These are phyloP conservation scores for Tuber umbilicatum DNA, from an alignment of 495 filamentous ascomycete species.

Conservation along the genomic window DNA sequence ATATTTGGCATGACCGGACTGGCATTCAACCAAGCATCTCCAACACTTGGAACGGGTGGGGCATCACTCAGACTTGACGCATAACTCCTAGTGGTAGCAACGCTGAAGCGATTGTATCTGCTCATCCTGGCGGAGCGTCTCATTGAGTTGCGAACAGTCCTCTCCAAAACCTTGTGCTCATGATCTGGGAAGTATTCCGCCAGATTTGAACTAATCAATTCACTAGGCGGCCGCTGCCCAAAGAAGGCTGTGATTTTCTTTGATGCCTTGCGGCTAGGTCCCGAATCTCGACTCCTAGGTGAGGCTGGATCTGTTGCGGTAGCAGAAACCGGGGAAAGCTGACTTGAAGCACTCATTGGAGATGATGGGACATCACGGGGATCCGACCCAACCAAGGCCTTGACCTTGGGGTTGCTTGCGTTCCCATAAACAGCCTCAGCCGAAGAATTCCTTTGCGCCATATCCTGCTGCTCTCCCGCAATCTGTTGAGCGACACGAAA, in stretches of 20 bases:
- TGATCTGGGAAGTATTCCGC: constrained; percentile 97
- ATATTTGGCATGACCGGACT: constrained; percentile 45
- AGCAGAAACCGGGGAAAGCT: constrained; percentile 28
- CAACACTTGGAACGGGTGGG: constrained; percentile 92
- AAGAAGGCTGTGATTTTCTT: constrained; percentile 56
- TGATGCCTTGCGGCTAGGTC: constrained; percentile 30
- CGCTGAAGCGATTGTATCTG: constrained; percentile 81
- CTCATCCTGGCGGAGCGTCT: constrained; percentile 83
- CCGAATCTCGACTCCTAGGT: constrained; percentile 23
- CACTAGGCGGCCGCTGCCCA: constrained; percentile 85
- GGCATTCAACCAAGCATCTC: constrained; percentile 79
- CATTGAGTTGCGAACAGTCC: constrained; percentile 84
- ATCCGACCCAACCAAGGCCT: constrained; percentile 28
- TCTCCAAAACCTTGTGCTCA: constrained; percentile 82
- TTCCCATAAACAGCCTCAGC: constrained; percentile 31
- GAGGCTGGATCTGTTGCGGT: constrained; percentile 24
- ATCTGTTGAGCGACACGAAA: constrained; percentile 39
- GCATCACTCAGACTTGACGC: constrained; percentile 81
- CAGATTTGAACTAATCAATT: constrained; percentile 92
- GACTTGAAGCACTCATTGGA: constrained; percentile 14
- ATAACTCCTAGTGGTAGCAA: constrained; percentile 87
- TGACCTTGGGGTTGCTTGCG: constrained; percentile 31
- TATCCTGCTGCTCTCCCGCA: constrained; percentile 39
- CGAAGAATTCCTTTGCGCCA: constrained; percentile 19
- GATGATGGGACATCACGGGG: constrained; percentile 32